Base-by-base conservation (phyloP, 2,329 filamentous ascomycete genomes). In the Colletotrichum sp. region DNA sequence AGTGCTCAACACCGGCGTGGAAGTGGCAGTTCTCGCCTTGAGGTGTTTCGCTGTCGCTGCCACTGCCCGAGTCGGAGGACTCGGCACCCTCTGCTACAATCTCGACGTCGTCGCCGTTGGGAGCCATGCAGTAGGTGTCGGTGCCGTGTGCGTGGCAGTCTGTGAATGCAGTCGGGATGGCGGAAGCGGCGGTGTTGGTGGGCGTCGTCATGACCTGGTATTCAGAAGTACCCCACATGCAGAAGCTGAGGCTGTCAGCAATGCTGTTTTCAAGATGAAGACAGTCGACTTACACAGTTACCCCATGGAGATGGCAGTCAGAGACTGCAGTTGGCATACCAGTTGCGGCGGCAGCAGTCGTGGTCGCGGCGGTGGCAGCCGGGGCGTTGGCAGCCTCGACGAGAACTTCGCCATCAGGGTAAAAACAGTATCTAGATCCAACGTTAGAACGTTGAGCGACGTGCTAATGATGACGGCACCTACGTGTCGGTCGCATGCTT, bases 1-100 rank as follows among this genome's bases (percentile, higher is more conserved):
- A 71, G 44, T 77, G 94, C 93, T 95, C 92, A 26, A 95, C 92
- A 49, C 93, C 93, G 12, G 93, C 93, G 79, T 96, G 94, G 83
- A 93, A 95, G 81, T 96, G 94, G 79, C 93, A 95, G 79, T 90
- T 87, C 77, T 88, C 79, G n/a, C 84, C 85, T 3, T 78, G 80
- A 76, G 81, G 79, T 8, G 80, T 71, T 72, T 80, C 72, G 57
- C 66, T 68, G 34, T 76, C 77, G 18, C 12, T 32, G 21, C 75
- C 79, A 65, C 71, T 76, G 68, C 82, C 75, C 6, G 78, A 78
- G 18, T 80, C 78, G 57, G 77, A 73, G 52, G 77, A 73, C 8
- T 80, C 80, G 1, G 80, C 80, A 4, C 80, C 80, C 16, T 88
- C 86, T 28, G 85, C 82, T 3, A 89, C 78, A 16, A 94, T 84